Percentiles rank a stretch among this genome's conserved stretches.
Conservation (phyloP, 2,329 filamentous ascomycete genomes). For the Microsporum ferrugineum region DNA sequence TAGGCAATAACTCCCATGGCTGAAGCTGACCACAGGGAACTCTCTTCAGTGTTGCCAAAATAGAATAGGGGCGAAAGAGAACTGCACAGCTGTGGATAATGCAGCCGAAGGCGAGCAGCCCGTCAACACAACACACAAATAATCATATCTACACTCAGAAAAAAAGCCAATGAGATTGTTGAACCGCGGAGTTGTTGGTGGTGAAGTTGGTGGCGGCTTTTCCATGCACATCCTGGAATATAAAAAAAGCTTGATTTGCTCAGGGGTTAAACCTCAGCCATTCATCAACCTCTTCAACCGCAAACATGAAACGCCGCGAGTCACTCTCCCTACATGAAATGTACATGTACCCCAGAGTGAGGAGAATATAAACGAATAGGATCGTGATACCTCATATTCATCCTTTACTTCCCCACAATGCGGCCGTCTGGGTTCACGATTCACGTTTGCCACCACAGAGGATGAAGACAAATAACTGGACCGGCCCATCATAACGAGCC, state of each 20-base stretch:
- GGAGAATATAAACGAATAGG: background rate
- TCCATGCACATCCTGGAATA: background rate
- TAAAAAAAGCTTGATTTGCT: background rate
- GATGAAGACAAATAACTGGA: background rate
- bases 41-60: no score
- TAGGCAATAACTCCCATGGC: no score
- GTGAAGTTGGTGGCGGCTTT: background rate
- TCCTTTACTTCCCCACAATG: background rate
- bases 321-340: background rate
- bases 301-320: background rate
- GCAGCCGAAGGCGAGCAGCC: no score
- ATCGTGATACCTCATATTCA: background rate
- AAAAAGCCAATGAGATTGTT: background rate
- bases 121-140: no score
- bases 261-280: background rate
- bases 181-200: no score
- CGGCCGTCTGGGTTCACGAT: background rate
- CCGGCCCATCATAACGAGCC: background rate
- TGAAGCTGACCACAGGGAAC: no score
- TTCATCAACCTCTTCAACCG: background rate
- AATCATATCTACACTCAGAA: background rate
- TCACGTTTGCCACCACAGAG: background rate
- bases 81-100: no score
- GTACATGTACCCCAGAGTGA: no score
- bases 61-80: no score